Evolutionary conservation across 1,284 basidiomycete species (phyloP), one percentile per base, ranked within the genome.

Genomic region (Malassezia caprae): DNA sequence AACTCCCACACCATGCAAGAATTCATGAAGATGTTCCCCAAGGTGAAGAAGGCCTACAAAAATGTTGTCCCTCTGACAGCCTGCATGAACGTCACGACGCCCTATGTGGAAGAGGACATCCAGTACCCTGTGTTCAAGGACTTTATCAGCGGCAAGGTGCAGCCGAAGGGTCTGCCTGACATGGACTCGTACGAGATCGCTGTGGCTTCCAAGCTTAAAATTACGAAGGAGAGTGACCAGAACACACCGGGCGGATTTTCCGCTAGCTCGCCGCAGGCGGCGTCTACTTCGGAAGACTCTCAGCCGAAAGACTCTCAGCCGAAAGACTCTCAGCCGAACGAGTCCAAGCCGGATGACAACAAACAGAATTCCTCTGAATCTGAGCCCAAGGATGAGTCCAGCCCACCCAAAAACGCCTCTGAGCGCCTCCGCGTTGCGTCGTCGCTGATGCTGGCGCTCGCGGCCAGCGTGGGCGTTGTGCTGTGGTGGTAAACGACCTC

Each of bases 51-150:
- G 10, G 60, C 53, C 8, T 73, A 65, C 60, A 64, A 69, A 40
- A 56, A 73, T 60, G 58, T 73, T 19, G 65, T 72, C 0, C 71
- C 71, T 24, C 50, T 73, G 19, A 61, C 64, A 5, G 68, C 68
- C 10, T 73, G 71, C 58, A 59, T 65, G 55, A 72, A 72, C 61
- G 50, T 58, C 40, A 67, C 68, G 12, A 57, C 71, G 37, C 78
- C 78, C 0, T 80, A 80, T 61, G 69, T 59, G 17, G 78, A 80
- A 66, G 21, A 46, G 7, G 17, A 35, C 24, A 65, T 72, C 49
- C 75, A 69, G 34, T 78, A 71, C 64, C 66, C 70, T 12, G 57
- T 56, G 56, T 68, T 66, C 55, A 61, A 50, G 15, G 52, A 64
- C 41, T 69, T 62, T 50, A 43, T 63, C 2, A 51, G 48, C 2